Evolutionary conservation across 495 filamentous ascomycete genomes (phyloP), one percentile per base, ranked within the genome.

Genomic region (Aspergillus egyptiacus): DNA sequence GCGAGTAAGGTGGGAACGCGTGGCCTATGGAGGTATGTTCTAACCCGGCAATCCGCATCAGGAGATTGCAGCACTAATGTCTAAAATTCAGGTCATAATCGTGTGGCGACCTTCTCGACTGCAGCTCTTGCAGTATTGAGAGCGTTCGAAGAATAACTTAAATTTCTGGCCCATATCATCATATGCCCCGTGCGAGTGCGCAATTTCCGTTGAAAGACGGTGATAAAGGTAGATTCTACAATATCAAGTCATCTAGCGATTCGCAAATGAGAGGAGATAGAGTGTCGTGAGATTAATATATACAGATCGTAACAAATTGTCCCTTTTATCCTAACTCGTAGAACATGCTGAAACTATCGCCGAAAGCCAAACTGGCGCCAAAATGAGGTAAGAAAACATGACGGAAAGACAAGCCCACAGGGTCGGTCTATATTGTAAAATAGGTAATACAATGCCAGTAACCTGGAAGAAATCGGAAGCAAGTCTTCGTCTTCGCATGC

Each of bases 81-180:
- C n/a, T 59, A 31, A 55, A 32, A 36, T 19, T 13, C 10, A 46
- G 75, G 74, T 7, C 76, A 79, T 50, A 76, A 79, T 46, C 59
- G 66, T 19, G 70, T 79, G 18, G 72, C 74, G 25, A 65, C 70
- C 9, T 75, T 71, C 40, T 75, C 75, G 10, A 66, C 67, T 9
- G 78, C 87, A 9, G 61, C 75, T 8, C 59, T 85, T 9, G 84
- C 85, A 2, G 76, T 84, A 11, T 67, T 85, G 59, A 72, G 83
- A 45, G 75, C 82, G 1, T 89, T 89, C 55, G 78, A 73, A 52
- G 53, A 67, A 48, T 68, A 56, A 59, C 1, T 18, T 3, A n/a
- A 9, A 20, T 18, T 43, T 22, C 2, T 39, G 28, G 1, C 14
- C 5, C 25, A 5, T 24, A 5, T 13, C 15, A n/a, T n/a, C n/a